These are phyloP conservation scores for Triticum aestivum DNA, from an alignment of 176 grass and related monocot genomes.

Conservation along the genomic window DNA sequence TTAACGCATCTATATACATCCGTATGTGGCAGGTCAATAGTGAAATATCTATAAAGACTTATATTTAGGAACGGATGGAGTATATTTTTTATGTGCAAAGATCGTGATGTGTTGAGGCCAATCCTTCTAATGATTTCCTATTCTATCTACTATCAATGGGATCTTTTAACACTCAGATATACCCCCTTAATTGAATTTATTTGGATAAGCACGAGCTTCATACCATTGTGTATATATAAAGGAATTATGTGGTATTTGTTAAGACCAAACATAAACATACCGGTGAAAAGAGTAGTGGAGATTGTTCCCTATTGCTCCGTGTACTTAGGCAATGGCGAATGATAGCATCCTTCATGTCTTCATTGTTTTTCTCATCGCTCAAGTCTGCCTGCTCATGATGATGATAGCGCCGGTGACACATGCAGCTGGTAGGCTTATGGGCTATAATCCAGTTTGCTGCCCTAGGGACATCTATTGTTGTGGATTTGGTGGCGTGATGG, in stretches of 20 bases:
- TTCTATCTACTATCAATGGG: background rate
- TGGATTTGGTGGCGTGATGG: background rate
- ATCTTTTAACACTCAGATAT: background rate
- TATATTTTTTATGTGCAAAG: background rate
- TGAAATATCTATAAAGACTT: too few species aligned
- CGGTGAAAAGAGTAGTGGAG: background rate
- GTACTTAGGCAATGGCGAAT: background rate
- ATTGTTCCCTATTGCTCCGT: background rate
- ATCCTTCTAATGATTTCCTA: background rate
- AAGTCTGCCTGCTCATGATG: background rate
- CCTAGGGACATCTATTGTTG: background rate
- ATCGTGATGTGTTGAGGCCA: background rate
- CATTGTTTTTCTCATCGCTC: background rate
- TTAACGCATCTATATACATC: too few species aligned
- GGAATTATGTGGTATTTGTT: background rate
- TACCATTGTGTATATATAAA: background rate
- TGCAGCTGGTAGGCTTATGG: too few species aligned
- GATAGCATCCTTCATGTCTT: background rate
- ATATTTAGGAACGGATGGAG: too few species aligned
- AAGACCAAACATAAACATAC: background rate
- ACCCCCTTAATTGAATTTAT: background rate
- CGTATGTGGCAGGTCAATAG: too few species aligned
- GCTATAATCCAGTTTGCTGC: too few species aligned
- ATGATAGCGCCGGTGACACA: background rate
- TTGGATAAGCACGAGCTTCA: background rate